Base-by-base conservation (phyloP, 139 green algal genomes). In the Micractinium conductrix region DNA sequence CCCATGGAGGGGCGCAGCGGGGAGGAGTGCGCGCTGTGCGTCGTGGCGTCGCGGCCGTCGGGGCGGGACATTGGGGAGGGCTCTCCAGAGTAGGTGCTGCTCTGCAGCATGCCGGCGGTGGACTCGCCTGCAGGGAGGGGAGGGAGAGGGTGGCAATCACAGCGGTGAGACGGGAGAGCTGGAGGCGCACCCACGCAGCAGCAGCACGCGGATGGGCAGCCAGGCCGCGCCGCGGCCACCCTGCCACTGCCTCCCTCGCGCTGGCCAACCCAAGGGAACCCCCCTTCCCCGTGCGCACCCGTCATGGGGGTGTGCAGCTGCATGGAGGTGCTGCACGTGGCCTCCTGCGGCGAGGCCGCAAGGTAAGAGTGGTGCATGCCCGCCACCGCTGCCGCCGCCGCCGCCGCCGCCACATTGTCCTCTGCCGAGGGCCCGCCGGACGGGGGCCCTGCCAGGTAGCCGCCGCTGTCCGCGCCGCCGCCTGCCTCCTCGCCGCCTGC, bases 281-380 rank as follows among this genome's bases (percentile, higher is more conserved):
- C 4, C n/a, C 63, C n/a, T 24, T 10, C n/a, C 63, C 63, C n/a
- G 12, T 17, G n/a, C n/a, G 12, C 63, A 58, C 72, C 65, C 17
- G 80, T 87, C 78, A 87, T 80, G 48, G 74, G 74, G 16, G 73
- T 87, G 74, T 79, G 63, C 63, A 84, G 62, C 74, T 84, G 83
- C 62, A 87, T 75, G 83, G 24, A 79, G 63, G 55, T 68, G 74
- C 83, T 87, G 74, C 68, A 82, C 58, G 45, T 65, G 38, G 21
- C 71, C 21, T 87, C 65, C 53, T 76, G 67, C 12, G 75, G 71
- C 0, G 82, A 75, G 17, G 63, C 44, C 78, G 74, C 63, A n/a
- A 75, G 53, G 53, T 62, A 21, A 21, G 24, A 21, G 53, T 62
- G 63, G 78, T 62, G 63, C 78, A 84, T 60, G 62, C 63, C 78